A percentile compares a stretch with the other conserved stretches of the same genome.
Evolutionary conservation across 768 basidiomycete species (phyloP).

Genomic region (Trametopsis cervina): DNA sequence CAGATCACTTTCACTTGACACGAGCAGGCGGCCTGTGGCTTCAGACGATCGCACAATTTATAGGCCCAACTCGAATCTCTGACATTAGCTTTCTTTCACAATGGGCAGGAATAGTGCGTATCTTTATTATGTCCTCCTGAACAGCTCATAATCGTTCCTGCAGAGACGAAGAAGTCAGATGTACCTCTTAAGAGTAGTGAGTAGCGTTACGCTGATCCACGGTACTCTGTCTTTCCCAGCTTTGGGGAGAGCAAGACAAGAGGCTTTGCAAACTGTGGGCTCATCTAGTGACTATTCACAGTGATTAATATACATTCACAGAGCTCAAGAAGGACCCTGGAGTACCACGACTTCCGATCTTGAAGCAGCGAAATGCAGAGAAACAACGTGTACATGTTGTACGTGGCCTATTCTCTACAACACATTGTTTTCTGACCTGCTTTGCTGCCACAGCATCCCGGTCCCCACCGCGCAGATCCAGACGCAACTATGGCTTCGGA

Average conservation of each 20-base stretch:
- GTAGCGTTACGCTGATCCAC: conserved; percentile 1
- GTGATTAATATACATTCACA: conserved; percentile 21
- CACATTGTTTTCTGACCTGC: background rate
- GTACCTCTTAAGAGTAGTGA: conserved; percentile 25
- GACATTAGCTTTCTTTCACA: too few species aligned
- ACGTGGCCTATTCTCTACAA: background rate
- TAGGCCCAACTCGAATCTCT: too few species aligned
- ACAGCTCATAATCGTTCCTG: background rate
- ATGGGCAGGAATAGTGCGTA: conserved; percentile 39
- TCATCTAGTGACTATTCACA: background rate
- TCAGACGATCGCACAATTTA: too few species aligned
- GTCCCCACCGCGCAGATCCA: conserved; percentile 28
- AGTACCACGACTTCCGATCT: conserved; percentile 71
- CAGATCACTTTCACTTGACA: background rate
- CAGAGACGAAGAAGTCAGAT: conserved; percentile 34
- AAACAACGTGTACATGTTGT: conserved; percentile 34
- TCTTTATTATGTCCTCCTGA: background rate
- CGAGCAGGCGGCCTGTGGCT: background rate
- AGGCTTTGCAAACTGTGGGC: background rate
- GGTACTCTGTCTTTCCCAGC: too few species aligned
- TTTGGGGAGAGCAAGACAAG: too few species aligned
- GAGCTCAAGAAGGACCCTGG: conserved; percentile 89
- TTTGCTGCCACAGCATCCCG: conserved; percentile 8
- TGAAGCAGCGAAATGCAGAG: conserved; percentile 53
- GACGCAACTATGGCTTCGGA: conserved; percentile 72